Percentiles rank a stretch among this genome's conserved stretches.
These are phyloP conservation scores for Fusarium fracticaudum DNA, from an alignment of 2,329 filamentous ascomycete species.

Conservation along the genomic window DNA sequence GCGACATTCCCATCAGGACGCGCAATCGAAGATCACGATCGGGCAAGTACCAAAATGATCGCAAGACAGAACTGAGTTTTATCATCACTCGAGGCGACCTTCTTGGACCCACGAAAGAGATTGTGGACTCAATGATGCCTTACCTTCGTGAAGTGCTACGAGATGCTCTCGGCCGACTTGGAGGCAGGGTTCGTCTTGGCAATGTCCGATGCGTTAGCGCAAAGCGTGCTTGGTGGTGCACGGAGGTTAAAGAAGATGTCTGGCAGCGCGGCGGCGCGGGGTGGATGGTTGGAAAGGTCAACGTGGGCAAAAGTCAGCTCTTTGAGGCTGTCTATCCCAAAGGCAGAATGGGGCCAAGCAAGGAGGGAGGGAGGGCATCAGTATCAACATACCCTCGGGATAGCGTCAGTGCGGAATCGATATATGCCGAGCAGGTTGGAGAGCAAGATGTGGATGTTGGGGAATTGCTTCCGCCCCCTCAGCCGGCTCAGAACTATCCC, in stretches of 20 bases:
- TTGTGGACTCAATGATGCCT: conserved; percentile 87
- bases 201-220: conserved; percentile 90
- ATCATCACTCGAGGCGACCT: conserved; percentile 91
- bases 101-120: conserved; percentile 82
- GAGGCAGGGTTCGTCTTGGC: conserved; percentile 79
- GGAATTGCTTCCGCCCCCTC: conserved; percentile 79
- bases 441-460: conserved; percentile 50
- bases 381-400: conserved; percentile 30
- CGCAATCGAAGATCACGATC: conserved; percentile 80
- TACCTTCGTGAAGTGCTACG: conserved; percentile 82
- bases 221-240: conserved; percentile 90
- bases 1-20: conserved; percentile 78
- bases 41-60: conserved; percentile 71
- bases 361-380: conserved; percentile 8
- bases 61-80: conserved; percentile 84
- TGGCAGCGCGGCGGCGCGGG: conserved; percentile 84
- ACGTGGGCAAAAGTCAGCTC: conserved; percentile 94
- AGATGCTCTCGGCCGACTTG: conserved; percentile 74
- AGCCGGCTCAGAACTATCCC: conserved; percentile 78
- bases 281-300: conserved; percentile 98
- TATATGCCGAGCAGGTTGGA: conserved; percentile 45
- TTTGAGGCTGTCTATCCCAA: conserved; percentile 90
- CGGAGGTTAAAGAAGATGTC: conserved; percentile 84
- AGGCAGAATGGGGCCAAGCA: conserved; percentile 60
- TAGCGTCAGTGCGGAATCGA: conserved; percentile 22